Evolutionary conservation across 176 grass and related monocot species (phyloP).

Genomic region (Bolboschoenus planiculmis): DNA sequence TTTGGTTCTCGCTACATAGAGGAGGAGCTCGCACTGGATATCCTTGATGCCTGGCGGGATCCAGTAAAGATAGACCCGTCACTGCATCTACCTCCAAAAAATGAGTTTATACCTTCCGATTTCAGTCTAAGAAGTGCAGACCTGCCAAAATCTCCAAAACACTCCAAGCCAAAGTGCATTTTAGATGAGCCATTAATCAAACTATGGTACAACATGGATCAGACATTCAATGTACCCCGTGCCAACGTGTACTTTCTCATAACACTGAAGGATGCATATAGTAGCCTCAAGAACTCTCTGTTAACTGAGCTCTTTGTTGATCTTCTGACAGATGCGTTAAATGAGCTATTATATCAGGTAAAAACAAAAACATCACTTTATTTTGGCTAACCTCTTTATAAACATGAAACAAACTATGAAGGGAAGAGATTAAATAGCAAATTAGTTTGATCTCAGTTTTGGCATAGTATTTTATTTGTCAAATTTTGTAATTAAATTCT

Average conservation of each 20-base stretch:
- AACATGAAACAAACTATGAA: background rate
- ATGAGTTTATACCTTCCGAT: conserved; percentile 82
- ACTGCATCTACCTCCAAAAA: conserved; percentile 76
- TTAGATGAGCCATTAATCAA: conserved; percentile 76
- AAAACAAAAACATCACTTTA: conserved; percentile 6
- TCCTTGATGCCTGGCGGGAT: conserved; percentile 68
- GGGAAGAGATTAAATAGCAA: background rate
- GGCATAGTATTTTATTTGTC: conserved; percentile 4
- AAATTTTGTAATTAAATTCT: too few relatives aligned
- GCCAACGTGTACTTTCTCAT: conserved; percentile 80
- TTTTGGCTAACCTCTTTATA: background rate
- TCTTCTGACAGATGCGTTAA: conserved; percentile 86
- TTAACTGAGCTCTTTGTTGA: conserved; percentile 78
- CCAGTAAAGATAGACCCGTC: conserved; percentile 44
- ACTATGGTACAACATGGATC: conserved; percentile 87
- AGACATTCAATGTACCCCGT: conserved; percentile 86
- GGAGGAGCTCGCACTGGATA: conserved; percentile 61
- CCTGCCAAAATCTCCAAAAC: conserved; percentile 24
- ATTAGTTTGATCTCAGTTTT: conserved; percentile 7
- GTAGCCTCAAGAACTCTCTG: conserved; percentile 57
- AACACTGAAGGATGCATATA: conserved; percentile 66
- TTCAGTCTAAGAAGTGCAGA: conserved; percentile 60
- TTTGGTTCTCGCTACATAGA: conserved; percentile 89
- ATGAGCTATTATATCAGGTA: conserved; percentile 93
- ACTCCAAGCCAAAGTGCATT: conserved; percentile 52